These are phyloP conservation scores for Glutinoglossum americanum DNA, from an alignment of 495 filamentous ascomycete species.

Conservation along the genomic window DNA sequence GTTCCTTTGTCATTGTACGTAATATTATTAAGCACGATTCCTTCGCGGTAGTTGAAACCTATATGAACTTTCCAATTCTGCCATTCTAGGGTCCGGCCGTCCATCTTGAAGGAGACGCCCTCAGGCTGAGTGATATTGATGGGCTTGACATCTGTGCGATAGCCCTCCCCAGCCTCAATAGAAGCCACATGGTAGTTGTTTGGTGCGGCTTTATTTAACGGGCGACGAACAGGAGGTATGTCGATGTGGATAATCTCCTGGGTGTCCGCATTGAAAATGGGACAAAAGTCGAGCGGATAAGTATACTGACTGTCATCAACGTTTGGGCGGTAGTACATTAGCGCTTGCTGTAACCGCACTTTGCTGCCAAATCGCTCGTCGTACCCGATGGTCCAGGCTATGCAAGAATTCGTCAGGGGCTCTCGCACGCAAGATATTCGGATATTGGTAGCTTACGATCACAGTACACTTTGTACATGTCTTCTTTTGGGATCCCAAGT, in stretches of 20 bases:
- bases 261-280: conserved; percentile 72
- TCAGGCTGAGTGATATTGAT: conserved; percentile 90
- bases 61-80: conserved; percentile 92
- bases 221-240: conserved; percentile 58
- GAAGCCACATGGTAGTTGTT: conserved; percentile 65
- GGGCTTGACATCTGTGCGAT: conserved; percentile 65
- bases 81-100: conserved; percentile 65
- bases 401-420: conserved; percentile 3
- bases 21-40: conserved; percentile 78
- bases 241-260: conserved; percentile 77
- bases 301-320: conserved; percentile 78
- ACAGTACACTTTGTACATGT: conserved; percentile 88
- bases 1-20: conserved; percentile 76
- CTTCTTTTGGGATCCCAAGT: conserved; percentile 62
- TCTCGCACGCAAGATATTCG: neutral
- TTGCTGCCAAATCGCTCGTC: conserved; percentile 74
- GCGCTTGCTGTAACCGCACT: conserved; percentile 69
- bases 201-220: conserved; percentile 47
- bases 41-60: conserved; percentile 92
- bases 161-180: conserved; percentile 56
- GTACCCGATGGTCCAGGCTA: conserved; percentile 90
- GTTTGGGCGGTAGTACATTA: conserved; percentile 89
- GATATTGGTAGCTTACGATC: conserved; percentile 36
- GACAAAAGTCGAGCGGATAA: conserved; percentile 84
- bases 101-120: conserved; percentile 74